Evolutionary conservation across 352 stramenopile genomes (phyloP), one percentile per base, ranked within the genome.

Genomic region (Pythium angustatum): DNA sequence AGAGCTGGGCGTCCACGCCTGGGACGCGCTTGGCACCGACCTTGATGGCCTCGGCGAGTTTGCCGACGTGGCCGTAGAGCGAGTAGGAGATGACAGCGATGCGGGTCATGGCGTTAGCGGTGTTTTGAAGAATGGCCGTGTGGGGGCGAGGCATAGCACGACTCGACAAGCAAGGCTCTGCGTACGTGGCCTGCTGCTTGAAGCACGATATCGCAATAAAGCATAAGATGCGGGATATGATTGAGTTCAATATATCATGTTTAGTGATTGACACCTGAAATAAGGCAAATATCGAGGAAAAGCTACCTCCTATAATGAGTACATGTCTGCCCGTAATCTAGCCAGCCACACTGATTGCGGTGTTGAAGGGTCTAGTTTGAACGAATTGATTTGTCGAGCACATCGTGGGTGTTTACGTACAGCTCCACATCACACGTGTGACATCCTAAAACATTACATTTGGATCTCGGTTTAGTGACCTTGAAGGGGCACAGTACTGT

Each of bases 21-120:
- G 73, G 64, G 14, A 72, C 70, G 21, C 58, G 61, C 57, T 88
- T 71, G 44, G 88, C 66, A 36, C 79, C 83, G 28, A 69, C 61
- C 51, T 83, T 84, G 45, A 92, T 60, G 24, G 70, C 28, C 24
- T 79, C 62, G 19, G 82, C 79, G 65, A 94, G 65, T 45, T 62
- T 77, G n/a, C 57, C 54, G 56, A 94, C 69, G 67, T 94, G 83
- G 36, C 79, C 81, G 69, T 91, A 90, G 44, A 84, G 69, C 66
- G 69, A 84, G 71, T 88, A 87, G 59, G 76, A 82, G 53, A 89
- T 34, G 28, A 65, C 53, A 17, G 58, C 58, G 38, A 65, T 58
- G 48, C 58, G 58, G 19, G 58, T 65, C 58, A 58, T 65, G 48
- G 48, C 6, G 27, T 3, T 30, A 7, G 52, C 34, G 3, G 34